These are phyloP conservation scores for Daedaleopsis sinensis DNA, from an alignment of 768 basidiomycete genomes.

Conservation along the genomic window DNA sequence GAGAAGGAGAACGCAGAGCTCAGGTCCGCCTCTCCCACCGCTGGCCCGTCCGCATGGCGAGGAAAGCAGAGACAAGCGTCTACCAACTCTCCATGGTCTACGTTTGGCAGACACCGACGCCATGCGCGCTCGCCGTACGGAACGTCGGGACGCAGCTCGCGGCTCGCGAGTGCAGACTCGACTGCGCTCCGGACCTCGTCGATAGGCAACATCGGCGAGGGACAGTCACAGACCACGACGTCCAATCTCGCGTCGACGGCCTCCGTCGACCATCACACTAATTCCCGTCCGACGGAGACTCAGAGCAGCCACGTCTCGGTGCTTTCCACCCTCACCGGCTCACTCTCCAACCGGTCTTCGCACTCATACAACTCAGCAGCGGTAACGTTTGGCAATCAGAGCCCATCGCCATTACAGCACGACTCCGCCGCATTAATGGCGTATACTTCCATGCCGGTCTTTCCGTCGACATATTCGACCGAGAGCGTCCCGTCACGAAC, in stretches of 20 bases:
- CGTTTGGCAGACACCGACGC: slow-evolving; percentile 20
- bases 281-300: slow-evolving; percentile 3
- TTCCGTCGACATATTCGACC: slow-evolving; percentile 5
- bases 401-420: neutral
- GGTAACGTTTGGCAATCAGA: neutral
- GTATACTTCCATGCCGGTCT: slow-evolving; percentile 4
- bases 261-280: neutral
- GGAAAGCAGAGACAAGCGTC: slow-evolving; percentile 3
- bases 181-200: slow-evolving; percentile 9
- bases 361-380: neutral
- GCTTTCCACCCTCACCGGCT: neutral
- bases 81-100: slow-evolving; percentile 23
- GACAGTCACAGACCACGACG: neutral
- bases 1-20: slow-evolving; percentile 14
- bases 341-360: slow-evolving; percentile 1
- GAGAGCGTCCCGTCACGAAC: neutral
- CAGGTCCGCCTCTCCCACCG: neutral
- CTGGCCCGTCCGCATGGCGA: slow-evolving; percentile 3
- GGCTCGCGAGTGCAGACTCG: slow-evolving; percentile 13
- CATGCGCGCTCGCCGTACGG: neutral
- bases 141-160: slow-evolving; percentile 13
- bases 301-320: slow-evolving; percentile 8
- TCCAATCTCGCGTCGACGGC: slow-evolving; percentile 4
- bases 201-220: slow-evolving; percentile 7
- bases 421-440: neutral